Evolutionary conservation across 257 asterid genomes (phyloP).

Genomic region (Ajuga chamaepitys): DNA sequence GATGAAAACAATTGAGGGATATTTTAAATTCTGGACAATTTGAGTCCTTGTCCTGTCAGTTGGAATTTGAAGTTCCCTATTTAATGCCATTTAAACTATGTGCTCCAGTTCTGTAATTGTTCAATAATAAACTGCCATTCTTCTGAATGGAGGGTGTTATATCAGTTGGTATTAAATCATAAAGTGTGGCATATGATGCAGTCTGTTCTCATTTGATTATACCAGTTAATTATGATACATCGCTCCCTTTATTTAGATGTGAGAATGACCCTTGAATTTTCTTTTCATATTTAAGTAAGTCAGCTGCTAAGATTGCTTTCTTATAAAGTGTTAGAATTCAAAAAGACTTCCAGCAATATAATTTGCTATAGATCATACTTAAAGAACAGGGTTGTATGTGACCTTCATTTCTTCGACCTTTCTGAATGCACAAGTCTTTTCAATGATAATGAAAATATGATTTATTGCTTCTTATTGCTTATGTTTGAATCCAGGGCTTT

Average conservation of each 20-base stretch:
- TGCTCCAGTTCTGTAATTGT: neutral
- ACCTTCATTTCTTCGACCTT: neutral
- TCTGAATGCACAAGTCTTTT: neutral
- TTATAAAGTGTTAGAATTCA: neutral
- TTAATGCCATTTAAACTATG: neutral
- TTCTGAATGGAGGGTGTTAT: neutral
- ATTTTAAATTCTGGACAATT: neutral
- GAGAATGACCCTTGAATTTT: neutral
- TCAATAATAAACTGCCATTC: neutral
- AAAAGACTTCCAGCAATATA: neutral
- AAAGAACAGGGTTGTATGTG: constrained; percentile 1
- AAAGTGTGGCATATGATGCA: neutral
- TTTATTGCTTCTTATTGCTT: constrained; percentile 9
- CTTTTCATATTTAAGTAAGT: neutral
- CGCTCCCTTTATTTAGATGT: neutral
- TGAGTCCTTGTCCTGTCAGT: neutral
- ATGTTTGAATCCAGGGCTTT: constrained; percentile 56
- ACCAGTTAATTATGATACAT: neutral
- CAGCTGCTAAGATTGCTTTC: neutral
- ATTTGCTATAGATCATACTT: neutral
- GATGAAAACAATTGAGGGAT: neutral
- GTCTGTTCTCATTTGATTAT: neutral
- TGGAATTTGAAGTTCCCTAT: neutral
- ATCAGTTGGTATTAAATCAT: neutral
- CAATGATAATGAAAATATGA: neutral